Evolutionary conservation across 768 basidiomycete genomes (phyloP).

Genomic region (Lepiota brunneoincarnata): DNA sequence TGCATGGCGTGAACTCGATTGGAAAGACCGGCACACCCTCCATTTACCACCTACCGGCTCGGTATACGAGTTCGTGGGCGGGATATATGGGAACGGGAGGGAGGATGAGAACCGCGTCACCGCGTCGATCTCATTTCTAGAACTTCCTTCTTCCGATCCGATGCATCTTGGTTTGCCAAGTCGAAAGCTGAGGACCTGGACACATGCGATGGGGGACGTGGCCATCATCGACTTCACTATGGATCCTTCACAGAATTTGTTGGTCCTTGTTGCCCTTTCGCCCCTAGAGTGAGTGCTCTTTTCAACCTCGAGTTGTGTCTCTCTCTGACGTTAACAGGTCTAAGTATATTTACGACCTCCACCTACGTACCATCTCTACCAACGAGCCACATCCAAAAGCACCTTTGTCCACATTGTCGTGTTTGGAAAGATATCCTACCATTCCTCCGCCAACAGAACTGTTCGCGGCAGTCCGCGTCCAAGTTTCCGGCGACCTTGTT

Average conservation of each 20-base stretch:
- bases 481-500: conserved; percentile 44
- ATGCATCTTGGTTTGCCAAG: conserved; percentile 19
- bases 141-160: conserved; percentile 38
- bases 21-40: conserved; percentile 34
- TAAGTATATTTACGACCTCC: conserved; percentile 43
- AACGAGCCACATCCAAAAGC: conserved; percentile 51
- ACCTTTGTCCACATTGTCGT: conserved; percentile 34
- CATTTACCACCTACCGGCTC: conserved; percentile 42
- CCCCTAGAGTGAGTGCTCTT: conserved; percentile 34
- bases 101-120: conserved; percentile 40
- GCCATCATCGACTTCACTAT: conserved; percentile 55
- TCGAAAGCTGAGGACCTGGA: conserved; percentile 35
- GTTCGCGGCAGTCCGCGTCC: conserved; percentile 41
- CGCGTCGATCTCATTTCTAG: conserved; percentile 46
- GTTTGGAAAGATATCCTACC: conserved; percentile 29
- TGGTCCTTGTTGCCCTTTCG: conserved; percentile 46
- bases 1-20: conserved; percentile 45
- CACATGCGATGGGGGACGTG: conserved; percentile 38
- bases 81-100: conserved; percentile 47
- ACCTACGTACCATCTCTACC: conserved; percentile 47
- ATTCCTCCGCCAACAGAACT: conserved; percentile 28
- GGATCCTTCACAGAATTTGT: conserved; percentile 52
- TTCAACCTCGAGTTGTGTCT: background rate
- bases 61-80: conserved; percentile 50
- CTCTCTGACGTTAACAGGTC: conserved; percentile 26